phyloP scores from a whole-genome alignment of 106 monocot genomes.

The Agapanthus africanus region DNA sequence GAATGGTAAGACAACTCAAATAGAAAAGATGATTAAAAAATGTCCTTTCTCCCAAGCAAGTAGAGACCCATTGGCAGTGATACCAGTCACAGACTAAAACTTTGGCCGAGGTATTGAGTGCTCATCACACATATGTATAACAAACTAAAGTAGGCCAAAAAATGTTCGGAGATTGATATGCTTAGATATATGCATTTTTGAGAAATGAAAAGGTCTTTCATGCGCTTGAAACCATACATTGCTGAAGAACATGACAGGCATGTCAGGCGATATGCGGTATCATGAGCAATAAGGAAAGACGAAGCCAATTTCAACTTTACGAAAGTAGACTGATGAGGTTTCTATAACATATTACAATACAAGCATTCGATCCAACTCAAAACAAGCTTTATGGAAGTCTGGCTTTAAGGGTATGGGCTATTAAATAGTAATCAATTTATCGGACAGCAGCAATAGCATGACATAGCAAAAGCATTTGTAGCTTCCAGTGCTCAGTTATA shows the following conservation, averaged over 20 bases:
- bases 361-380: neutral
- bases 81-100: slow-evolving; percentile 24
- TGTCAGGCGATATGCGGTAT: neutral
- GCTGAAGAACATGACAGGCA: neutral
- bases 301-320: neutral
- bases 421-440: neutral
- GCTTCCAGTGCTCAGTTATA: neutral
- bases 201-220: too few species aligned
- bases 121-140: neutral
- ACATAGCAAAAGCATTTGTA: neutral
- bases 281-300: neutral
- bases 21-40: slow-evolving; percentile 1
- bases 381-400: neutral
- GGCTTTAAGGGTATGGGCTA: neutral
- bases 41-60: slow-evolving; percentile 5
- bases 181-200: too few species aligned
- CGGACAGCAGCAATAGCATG: neutral
- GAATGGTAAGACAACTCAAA: slow-evolving; percentile 5
- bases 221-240: neutral
- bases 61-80: slow-evolving; percentile 37
- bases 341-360: neutral
- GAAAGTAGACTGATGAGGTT: neutral
- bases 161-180: too few species aligned
- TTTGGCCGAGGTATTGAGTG: neutral
- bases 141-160: neutral